Percentiles rank a stretch among this genome's conserved stretches.
These are phyloP conservation scores for Suillus placidus DNA, from an alignment of 768 basidiomycete genomes.

Conservation along the genomic window DNA sequence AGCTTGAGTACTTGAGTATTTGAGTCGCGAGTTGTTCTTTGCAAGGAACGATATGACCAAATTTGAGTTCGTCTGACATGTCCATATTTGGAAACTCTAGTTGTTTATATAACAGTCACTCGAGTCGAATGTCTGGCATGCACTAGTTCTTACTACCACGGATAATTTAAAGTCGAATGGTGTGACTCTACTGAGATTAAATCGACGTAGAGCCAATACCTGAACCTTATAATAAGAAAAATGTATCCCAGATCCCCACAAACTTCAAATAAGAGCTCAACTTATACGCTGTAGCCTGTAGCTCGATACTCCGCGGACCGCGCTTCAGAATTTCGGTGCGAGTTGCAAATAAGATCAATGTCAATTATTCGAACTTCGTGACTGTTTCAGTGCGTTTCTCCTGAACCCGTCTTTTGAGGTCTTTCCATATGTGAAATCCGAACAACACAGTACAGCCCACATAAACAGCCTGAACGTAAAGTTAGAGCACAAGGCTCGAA, in stretches of 20 bases:
- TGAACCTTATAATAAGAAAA: not conserved
- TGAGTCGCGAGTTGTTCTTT: not conserved
- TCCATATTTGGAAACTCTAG: not conserved
- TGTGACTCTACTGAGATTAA: not conserved
- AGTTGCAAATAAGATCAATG: not conserved
- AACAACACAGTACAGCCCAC: conserved; percentile 47
- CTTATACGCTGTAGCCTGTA: not conserved
- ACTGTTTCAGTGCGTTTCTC: conserved; percentile 74
- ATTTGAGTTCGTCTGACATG: no score
- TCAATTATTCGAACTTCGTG: conserved; percentile 65
- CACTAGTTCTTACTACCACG: no score
- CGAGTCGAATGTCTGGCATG: not conserved
- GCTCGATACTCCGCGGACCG: not conserved
- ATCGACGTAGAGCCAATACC: not conserved
- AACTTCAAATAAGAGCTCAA: not conserved
- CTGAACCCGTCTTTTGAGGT: conserved; percentile 62
- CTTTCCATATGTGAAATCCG: conserved; percentile 58
- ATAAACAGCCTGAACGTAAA: conserved; percentile 50
- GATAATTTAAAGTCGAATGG: not conserved
- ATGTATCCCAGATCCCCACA: not conserved
- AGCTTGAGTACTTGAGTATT: not conserved
- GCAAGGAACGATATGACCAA: not conserved
- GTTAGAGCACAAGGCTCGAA: not conserved
- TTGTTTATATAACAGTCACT: not conserved
- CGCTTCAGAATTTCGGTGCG: not conserved